Evolutionary conservation across 352 stramenopile genomes (phyloP), one percentile per base, ranked within the genome.

Genomic region (Globisporangium radiosum): DNA sequence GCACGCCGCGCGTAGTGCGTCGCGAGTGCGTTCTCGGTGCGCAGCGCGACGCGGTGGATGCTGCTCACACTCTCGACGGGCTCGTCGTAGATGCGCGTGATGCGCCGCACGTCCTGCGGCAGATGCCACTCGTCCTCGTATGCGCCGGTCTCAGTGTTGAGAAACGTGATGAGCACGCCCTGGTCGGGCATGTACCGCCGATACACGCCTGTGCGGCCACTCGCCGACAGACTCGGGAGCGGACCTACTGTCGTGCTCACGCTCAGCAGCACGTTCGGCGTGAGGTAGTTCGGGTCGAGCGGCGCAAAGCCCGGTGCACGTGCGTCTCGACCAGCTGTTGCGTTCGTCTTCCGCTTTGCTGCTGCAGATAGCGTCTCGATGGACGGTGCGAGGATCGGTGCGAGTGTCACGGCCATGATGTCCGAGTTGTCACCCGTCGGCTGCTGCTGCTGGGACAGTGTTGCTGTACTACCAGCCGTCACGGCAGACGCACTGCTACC

Each of bases 41-140:
- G 72, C 10, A 92, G 56, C 5, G 82, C 85, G 5, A 94, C 78
- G 7, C 71, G 72, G 62, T 93, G 77, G 44, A 95, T 94, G 57
- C 84, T 93, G 52, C 76, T 52, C 1, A 89, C 77, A 7, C 71
- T 73, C 7, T 82, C 64, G 5, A 94, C 59, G 5, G 72, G 65
- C 61, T 95, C 84, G 47, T 95, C 82, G 47, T 91, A 95, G 45
- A 95, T 87, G 45, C 72, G 77, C 5, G 78, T 86, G 56, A 92
- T 81, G 4, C 86, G 78, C n/a, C 79, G 75, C 47, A 94, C 78
- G 61, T 93, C 73, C 49, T 75, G 83, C 15, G 86, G 77, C 36
- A 69, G 64, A 56, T 90, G 76, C 80, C 78, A 94, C 62, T 94
- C 80, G 43, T 94, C 84, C 65, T 95, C 86, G 55, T 88, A 92